Evolutionary conservation across 2,329 filamentous ascomycete species (phyloP).

Genomic region (Ophiostoma populinum): DNA sequence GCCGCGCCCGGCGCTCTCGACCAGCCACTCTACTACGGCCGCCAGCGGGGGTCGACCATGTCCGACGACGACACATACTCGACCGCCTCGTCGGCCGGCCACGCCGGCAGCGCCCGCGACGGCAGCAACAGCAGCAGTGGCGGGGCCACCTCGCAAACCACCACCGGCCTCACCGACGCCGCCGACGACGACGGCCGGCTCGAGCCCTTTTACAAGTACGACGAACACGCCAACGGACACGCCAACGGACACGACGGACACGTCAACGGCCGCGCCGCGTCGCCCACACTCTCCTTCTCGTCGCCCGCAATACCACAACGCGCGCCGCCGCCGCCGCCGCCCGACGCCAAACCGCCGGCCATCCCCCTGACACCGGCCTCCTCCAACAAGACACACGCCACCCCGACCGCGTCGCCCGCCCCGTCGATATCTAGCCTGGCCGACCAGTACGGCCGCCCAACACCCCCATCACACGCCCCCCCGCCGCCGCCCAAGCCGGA

Average conservation of each 20-base stretch:
- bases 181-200: not conserved
- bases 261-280: not conserved
- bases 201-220: not conserved
- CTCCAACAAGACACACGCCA: no score
- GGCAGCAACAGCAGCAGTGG: slow-evolving; percentile 4
- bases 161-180: slow-evolving; percentile 7
- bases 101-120: slow-evolving; percentile 2
- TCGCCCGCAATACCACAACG: slow-evolving; percentile 1
- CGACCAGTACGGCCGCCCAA: slow-evolving; percentile 1
- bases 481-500: slow-evolving; percentile 7
- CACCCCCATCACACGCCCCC: slow-evolving; percentile 4
- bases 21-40: slow-evolving; percentile 2
- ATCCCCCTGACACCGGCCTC: no score
- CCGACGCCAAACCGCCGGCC: not conserved
- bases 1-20: no score
- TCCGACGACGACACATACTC: slow-evolving; percentile 6
- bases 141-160: slow-evolving; percentile 10
- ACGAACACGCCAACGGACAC: not conserved
- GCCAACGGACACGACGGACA: no score
- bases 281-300: slow-evolving; percentile 4
- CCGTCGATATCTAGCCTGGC: not conserved
- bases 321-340: slow-evolving; percentile 3
- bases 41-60: slow-evolving; percentile 1
- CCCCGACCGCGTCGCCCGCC: not conserved
- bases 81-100: slow-evolving; percentile 9